phyloP scores from a whole-genome alignment of 2,329 filamentous ascomycete genomes.

The Calonectria hongkongensis region DNA sequence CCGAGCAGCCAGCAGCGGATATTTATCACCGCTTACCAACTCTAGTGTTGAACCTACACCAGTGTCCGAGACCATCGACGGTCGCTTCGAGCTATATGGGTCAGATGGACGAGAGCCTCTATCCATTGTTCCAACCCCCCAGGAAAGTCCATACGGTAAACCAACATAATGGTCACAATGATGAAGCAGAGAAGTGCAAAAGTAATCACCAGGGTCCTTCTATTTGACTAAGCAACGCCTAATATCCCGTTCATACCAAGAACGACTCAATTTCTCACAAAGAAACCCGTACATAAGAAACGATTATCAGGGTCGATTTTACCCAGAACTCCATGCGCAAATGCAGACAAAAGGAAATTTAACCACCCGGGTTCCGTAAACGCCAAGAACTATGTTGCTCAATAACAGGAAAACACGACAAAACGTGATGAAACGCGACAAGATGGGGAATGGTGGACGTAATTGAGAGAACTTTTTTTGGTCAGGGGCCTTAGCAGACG shows the following conservation, averaged over 20 bases:
- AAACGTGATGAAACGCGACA: neutral
- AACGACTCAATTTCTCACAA: constrained; percentile 49
- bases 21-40: constrained; percentile 47
- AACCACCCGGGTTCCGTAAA: constrained; percentile 44
- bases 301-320: constrained; percentile 48
- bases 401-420: constrained; percentile 1
- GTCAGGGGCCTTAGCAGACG: constrained; percentile 61
- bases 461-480: constrained; percentile 7
- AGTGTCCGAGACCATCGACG: constrained; percentile 55
- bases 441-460: constrained; percentile 14
- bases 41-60: constrained; percentile 49
- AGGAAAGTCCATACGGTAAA: constrained; percentile 45
- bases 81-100: constrained; percentile 68
- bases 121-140: constrained; percentile 53
- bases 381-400: constrained; percentile 38
- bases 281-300: constrained; percentile 47
- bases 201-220: constrained; percentile 43
- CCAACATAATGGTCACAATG: constrained; percentile 30
- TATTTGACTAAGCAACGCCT: constrained; percentile 55
- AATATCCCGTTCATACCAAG: constrained; percentile 52
- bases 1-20: constrained; percentile 40
- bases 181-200: constrained; percentile 26
- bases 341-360: constrained; percentile 32
- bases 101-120: constrained; percentile 53
- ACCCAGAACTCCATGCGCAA: constrained; percentile 52